phyloP scores from a whole-genome alignment of 192 early-diverging fungal genomes.

The Entomortierella chlamydospora region DNA sequence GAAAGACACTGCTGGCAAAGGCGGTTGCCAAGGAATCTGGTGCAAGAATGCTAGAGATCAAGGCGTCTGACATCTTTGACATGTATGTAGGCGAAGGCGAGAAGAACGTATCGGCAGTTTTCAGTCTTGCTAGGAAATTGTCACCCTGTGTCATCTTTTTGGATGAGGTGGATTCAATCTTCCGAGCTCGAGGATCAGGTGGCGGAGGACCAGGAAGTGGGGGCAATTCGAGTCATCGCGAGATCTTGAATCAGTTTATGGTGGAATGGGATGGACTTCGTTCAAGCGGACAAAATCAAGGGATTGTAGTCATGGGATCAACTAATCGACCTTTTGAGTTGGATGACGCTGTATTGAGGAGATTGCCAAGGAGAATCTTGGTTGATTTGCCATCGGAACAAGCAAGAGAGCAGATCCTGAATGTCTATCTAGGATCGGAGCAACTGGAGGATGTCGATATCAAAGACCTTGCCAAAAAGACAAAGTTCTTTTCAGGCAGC shows the following conservation, averaged over 20 bases:
- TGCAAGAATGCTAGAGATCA: conserved; percentile 80
- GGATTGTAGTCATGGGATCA: conserved; percentile 90
- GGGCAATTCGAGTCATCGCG: conserved; percentile 72
- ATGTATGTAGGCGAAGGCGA: conserved; percentile 98
- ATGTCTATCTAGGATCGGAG: conserved; percentile 84
- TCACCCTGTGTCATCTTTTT: conserved; percentile 97
- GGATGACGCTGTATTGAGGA: conserved; percentile 94
- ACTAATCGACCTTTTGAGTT: conserved; percentile 98
- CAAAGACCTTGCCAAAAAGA: conserved; percentile 72
- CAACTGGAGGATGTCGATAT: conserved; percentile 71
- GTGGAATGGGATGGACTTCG: conserved; percentile 95
- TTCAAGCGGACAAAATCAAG: conserved; percentile 70
- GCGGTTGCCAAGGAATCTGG: conserved; percentile 88
- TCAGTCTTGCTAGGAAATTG: conserved; percentile 90
- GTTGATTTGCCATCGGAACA: conserved; percentile 89
- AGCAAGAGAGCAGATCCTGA: conserved; percentile 80
- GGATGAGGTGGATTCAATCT: conserved; percentile 95
- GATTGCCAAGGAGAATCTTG: conserved; percentile 91
- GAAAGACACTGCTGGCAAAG: conserved; percentile 89
- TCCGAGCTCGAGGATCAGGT: conserved; percentile 73
- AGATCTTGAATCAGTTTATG: conserved; percentile 97
- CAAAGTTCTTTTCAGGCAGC: conserved; percentile 89
- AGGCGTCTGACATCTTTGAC: conserved; percentile 82
- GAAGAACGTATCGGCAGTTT: conserved; percentile 94
- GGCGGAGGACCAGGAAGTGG: conserved; percentile 36